phyloP scores from a whole-genome alignment of 345 rosid species.

The Excoecaria agallocha region DNA sequence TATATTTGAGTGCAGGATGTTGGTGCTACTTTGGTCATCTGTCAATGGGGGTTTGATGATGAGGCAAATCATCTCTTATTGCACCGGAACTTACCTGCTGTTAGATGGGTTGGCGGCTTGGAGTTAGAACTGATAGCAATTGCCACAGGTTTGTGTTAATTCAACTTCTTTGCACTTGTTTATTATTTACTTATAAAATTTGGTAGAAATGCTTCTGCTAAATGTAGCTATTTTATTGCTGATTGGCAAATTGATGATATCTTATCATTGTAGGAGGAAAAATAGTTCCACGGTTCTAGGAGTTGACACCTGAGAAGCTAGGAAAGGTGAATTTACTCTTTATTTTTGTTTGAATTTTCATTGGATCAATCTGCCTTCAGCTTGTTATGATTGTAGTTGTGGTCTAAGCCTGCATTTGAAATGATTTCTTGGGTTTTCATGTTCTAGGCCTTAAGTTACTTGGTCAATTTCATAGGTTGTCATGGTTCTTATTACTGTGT shows the following conservation, averaged over 20 bases:
- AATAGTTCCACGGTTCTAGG: conserved; percentile 97
- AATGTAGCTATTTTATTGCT: conserved; percentile 1
- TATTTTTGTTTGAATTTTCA: background rate
- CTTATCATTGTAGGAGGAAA: conserved; percentile 64
- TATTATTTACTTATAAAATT: background rate
- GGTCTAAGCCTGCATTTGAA: background rate
- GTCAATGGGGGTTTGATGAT: conserved; percentile 99
- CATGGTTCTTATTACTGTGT: conserved; percentile 23
- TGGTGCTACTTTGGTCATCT: conserved; percentile 94
- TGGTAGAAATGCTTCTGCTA: background rate
- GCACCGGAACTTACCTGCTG: conserved; percentile 97
- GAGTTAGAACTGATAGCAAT: conserved; percentile 97
- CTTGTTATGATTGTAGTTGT: background rate
- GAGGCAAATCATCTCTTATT: conserved; percentile 95
- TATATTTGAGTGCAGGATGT: conserved; percentile 58
- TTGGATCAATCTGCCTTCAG: background rate
- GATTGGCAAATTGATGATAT: conserved; percentile 17
- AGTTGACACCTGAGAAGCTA: conserved; percentile 86
- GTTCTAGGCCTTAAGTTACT: background rate
- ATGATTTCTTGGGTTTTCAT: background rate
- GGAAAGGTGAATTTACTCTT: conserved; percentile 56
- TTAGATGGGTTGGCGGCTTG: conserved; percentile 99
- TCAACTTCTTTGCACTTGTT: background rate
- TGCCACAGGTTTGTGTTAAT: conserved; percentile 67
- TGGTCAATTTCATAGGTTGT: conserved; percentile 10